These are phyloP conservation scores for Cucumis melo DNA, from an alignment of 306 rosid species.

Conservation along the genomic window DNA sequence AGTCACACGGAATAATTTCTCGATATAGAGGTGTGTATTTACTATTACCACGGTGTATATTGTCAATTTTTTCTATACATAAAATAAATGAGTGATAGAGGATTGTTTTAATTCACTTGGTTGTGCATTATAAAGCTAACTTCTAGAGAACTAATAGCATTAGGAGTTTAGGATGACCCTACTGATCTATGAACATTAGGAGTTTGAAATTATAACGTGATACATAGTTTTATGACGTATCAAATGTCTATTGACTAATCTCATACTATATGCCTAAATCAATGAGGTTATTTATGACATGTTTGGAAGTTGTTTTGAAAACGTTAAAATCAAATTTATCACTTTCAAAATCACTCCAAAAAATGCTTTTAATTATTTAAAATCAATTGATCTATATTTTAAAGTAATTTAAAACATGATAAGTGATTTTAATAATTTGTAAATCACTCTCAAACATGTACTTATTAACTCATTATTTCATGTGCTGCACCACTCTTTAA, in stretches of 20 bases:
- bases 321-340: no score
- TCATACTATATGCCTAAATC: background rate
- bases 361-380: no score
- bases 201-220: background rate
- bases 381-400: no score
- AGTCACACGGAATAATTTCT: background rate
- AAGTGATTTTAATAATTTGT: no score
- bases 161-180: background rate
- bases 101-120: constrained; percentile 1
- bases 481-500: background rate
- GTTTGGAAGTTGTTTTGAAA: no score
- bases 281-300: no score
- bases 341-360: no score
- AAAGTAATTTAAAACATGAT: no score
- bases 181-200: background rate
- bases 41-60: constrained; percentile 1
- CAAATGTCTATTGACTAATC: background rate
- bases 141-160: background rate
- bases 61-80: background rate
- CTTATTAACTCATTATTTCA: background rate
- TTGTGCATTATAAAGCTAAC: background rate
- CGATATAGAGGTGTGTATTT: background rate
- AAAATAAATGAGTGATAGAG: constrained; percentile 1
- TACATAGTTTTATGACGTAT: background rate
- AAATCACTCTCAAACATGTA: no score